Evolutionary conservation across 75 land plant species (phyloP).

Genomic region (Sequoia sempervirens): DNA sequence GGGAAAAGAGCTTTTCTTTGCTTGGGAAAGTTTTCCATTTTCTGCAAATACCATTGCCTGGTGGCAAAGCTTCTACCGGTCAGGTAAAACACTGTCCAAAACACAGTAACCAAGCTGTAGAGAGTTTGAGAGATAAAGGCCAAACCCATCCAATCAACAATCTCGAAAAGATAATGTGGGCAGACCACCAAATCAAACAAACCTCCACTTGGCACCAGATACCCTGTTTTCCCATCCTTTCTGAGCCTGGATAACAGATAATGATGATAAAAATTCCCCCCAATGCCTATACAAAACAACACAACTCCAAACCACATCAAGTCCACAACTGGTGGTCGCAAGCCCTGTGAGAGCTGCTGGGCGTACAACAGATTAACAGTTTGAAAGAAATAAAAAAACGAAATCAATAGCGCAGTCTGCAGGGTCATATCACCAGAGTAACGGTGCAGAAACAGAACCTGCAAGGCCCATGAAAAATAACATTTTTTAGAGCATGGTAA

Average conservation of each 20-base stretch:
- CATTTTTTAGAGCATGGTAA: too few species aligned
- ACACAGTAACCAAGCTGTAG: not conserved
- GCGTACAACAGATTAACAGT: conserved; percentile 8
- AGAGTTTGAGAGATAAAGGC: too few species aligned
- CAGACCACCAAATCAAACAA: too few species aligned
- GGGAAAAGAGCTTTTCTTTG: conserved; percentile 31
- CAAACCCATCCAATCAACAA: too few species aligned
- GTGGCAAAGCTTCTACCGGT: conserved; percentile 54
- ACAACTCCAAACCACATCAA: conserved; percentile 37
- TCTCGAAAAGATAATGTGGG: too few species aligned
- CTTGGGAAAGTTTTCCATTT: too few species aligned
- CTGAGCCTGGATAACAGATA: too few species aligned
- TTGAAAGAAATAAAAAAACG: conserved; percentile 23
- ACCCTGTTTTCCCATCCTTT: too few species aligned
- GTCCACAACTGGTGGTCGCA: conserved; percentile 40
- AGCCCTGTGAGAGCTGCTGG: conserved; percentile 26
- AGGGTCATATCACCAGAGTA: conserved; percentile 48
- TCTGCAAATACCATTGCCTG: not conserved
- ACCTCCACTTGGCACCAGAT: too few species aligned
- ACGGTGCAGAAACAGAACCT: conserved; percentile 69
- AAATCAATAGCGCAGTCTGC: conserved; percentile 16
- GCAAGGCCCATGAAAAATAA: not conserved
- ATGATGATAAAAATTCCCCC: too few species aligned
- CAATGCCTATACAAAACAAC: conserved; percentile 49
- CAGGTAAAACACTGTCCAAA: conserved; percentile 27